Conservation (phyloP, 441 rosid genomes). For the Gossypium gossypioides region DNA sequence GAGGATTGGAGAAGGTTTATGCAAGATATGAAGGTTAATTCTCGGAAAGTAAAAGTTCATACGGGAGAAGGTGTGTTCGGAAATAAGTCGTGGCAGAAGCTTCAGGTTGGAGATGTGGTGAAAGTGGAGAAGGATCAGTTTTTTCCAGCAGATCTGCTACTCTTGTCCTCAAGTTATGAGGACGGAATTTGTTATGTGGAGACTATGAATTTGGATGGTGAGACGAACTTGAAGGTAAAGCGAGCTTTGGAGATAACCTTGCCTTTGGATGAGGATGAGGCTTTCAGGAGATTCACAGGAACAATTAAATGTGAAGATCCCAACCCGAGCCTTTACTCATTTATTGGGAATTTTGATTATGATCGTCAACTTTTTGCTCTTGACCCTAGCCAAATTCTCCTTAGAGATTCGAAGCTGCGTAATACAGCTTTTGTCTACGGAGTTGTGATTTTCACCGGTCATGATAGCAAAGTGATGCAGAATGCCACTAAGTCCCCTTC, state of each 20-base stretch:
- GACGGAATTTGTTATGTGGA: constrained; percentile 96
- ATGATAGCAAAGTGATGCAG: constrained; percentile 95
- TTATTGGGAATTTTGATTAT: constrained; percentile 73
- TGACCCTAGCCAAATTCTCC: constrained; percentile 84
- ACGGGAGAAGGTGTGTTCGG: constrained; percentile 53
- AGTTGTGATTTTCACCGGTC: constrained; percentile 77
- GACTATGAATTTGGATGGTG: constrained; percentile 97
- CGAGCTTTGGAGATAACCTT: constrained; percentile 73
- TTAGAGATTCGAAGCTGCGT: constrained; percentile 92
- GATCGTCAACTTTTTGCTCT: constrained; percentile 63
- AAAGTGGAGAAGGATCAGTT: constrained; percentile 84
- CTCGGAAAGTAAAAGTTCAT: constrained; percentile 62
- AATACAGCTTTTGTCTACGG: constrained; percentile 80
- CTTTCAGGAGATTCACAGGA: constrained; percentile 56
- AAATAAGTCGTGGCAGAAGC: constrained; percentile 60
- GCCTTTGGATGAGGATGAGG: constrained; percentile 51
- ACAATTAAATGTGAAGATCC: constrained; percentile 81
- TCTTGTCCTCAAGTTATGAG: constrained; percentile 77
- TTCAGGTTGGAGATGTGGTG: constrained; percentile 73
- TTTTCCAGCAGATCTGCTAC: constrained; percentile 83
- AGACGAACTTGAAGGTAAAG: constrained; percentile 90
- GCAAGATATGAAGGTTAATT: constrained; percentile 85
- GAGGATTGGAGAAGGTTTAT: constrained; percentile 95
- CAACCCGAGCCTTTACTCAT: constrained; percentile 82
- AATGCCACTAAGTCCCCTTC: constrained; percentile 88